Evolutionary conservation across 2,329 filamentous ascomycete genomes (phyloP), one percentile per base, ranked within the genome.

Genomic region (Fusarium vanettenii): DNA sequence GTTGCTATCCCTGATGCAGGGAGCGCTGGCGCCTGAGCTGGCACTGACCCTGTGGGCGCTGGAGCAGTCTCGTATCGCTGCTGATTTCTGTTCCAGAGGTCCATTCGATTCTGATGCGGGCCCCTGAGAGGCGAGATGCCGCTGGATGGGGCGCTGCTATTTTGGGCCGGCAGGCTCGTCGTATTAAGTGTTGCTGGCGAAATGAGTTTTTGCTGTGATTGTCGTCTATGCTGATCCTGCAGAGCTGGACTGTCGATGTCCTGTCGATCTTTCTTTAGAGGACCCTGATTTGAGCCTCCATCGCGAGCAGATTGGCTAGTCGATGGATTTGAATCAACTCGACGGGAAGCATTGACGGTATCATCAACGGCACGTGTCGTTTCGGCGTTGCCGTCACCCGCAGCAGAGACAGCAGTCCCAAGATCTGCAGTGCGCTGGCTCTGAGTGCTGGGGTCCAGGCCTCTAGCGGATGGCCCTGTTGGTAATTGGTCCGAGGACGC

Each of bases 91-190:
- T 50, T 57, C 37, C 43, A 64, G 33, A 57, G 48, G 39, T 76
- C 64, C 65, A 52, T 66, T 66, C 35, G 64, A 66, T 72, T 62
- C n/a, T 70, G 72, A 61, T 65, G 67, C 66, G 20, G 64, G 68
- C 76, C 77, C 77, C 75, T 78, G 73, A 75, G 64, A 64, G 76
- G 55, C 55, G 72, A 73, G 71, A 68, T 57, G 64, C 45, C 56
- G 69, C 66, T 75, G 66, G 71, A 74, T 73, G 70, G 70, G 67
- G 73, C 29, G 73, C 35, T 76, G 75, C 77, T 78, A 79, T 78
- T 79, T 79, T 74, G 77, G 76, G 76, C 55, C 14, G 68, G 63
- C 48, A 62, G 35, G 64, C 35, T 43, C 60, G 73, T 76, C 73
- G 73, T 76, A 69, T 76, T 65, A 39, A 69, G 57, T 67, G 71